Evolutionary conservation across 2,329 filamentous ascomycete species (phyloP), one percentile per base, ranked within the genome.

Genomic region (Karstenula rhodostoma): DNA sequence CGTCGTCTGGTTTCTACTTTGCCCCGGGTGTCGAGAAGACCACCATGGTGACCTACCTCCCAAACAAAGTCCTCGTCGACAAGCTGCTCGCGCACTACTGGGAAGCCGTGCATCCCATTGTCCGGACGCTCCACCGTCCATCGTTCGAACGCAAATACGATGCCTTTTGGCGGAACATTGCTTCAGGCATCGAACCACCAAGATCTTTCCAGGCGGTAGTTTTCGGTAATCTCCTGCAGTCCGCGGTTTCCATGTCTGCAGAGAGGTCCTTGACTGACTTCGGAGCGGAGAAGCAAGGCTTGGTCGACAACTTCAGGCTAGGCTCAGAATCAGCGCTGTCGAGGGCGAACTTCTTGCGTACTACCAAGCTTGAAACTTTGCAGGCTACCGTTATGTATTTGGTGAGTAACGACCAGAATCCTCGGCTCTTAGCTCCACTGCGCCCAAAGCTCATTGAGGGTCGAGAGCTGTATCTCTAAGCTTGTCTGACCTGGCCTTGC

Each of bases 331-430:
- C 85, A 27, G 87, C 89, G 3, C 78, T 94, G 35, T 84, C 85
- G 42, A 87, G 87, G 70, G 89, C 90, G 4, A 89, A 91, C 70
- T 90, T 93, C 59, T 76, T 93, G 37, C 82, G 88, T 37, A 92
- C 90, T 0, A 91, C 86, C 0, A 89, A 87, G 65, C 79, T 92
- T n/a, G 89, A 92, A 74, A 91, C 89, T 0, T 80, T 94, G 68
- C 91, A 93, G 72, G 90, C 89, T 1, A 90, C 93, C 67, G 86
- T 93, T 37, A 90, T 92, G 82, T 93, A 92, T 65, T 80, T 93
- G 78, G 88, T 90, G 75, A 77, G 85, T 80, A 19, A 19, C 1
- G 10, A 3, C 19, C 22, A 4, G 5, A 2, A 35, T 25, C 19
- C 2, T 37, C 10, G n/a, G 23, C 37, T 22, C 13, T 25, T 52